phyloP scores from a whole-genome alignment of 352 stramenopile genomes.

The Pythium dissotocum region DNA sequence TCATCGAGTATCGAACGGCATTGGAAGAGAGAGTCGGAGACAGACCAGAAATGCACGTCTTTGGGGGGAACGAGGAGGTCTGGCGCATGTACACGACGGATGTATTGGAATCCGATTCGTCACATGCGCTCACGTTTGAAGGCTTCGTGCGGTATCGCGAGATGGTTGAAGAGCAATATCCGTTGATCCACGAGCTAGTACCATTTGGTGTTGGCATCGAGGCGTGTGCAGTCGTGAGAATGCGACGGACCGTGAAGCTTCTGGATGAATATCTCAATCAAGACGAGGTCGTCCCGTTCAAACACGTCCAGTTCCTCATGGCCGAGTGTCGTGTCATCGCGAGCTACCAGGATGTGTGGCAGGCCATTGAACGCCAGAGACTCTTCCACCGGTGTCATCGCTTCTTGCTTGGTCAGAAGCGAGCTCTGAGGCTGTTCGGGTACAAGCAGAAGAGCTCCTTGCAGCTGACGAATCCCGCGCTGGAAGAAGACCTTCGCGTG shows the following conservation, averaged over 20 bases:
- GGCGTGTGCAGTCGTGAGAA: slow-evolving; percentile 24
- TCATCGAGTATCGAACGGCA: slow-evolving; percentile 56
- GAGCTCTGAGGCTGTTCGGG: slow-evolving; percentile 62
- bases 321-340: slow-evolving; percentile 38
- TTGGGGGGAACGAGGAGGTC: slow-evolving; percentile 41
- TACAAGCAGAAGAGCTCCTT: slow-evolving; percentile 57
- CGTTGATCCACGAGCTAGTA: slow-evolving; percentile 42
- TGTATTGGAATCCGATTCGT: slow-evolving; percentile 39
- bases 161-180: slow-evolving; percentile 40
- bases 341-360: slow-evolving; percentile 38
- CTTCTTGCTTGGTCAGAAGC: slow-evolving; percentile 45
- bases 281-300: slow-evolving; percentile 35
- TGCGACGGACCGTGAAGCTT: slow-evolving; percentile 27
- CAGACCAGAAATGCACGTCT: slow-evolving; percentile 34
- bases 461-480: slow-evolving; percentile 34
- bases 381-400: slow-evolving; percentile 44
- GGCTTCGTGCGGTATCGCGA: slow-evolving; percentile 65
- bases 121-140: slow-evolving; percentile 48
- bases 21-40: slow-evolving; percentile 25
- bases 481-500: slow-evolving; percentile 44
- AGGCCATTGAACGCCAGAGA: slow-evolving; percentile 41
- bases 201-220: slow-evolving; percentile 44
- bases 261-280: slow-evolving; percentile 59
- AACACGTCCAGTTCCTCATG: slow-evolving; percentile 51
- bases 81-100: slow-evolving; percentile 77